Evolutionary conservation across 1,139 yeast genomes (phyloP).

Genomic region (Pichia cactophila): DNA sequence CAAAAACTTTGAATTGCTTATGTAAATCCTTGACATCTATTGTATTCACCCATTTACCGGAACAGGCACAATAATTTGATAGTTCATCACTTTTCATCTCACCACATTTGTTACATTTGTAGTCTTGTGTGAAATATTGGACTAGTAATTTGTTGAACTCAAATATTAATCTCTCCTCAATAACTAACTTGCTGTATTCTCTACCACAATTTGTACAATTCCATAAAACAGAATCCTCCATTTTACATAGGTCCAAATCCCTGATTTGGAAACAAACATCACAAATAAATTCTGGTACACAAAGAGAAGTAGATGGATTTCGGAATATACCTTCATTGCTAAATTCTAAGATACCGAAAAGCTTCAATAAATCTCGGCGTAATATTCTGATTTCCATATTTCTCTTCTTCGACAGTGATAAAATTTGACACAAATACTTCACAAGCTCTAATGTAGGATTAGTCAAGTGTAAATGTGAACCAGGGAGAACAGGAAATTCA

Average conservation of each 20-base stretch:
- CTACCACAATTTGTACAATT: slow-evolving; percentile 62
- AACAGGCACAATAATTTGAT: slow-evolving; percentile 74
- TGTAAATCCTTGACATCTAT: slow-evolving; percentile 40
- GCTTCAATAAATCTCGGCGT: slow-evolving; percentile 62
- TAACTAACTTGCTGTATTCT: slow-evolving; percentile 54
- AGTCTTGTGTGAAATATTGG: slow-evolving; percentile 71
- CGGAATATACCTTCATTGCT: slow-evolving; percentile 66
- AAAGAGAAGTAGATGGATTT: slow-evolving; percentile 68
- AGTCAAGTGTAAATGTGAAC: slow-evolving; percentile 50
- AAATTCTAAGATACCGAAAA: slow-evolving; percentile 80
- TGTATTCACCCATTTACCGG: slow-evolving; percentile 76
- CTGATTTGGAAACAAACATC: slow-evolving; percentile 67
- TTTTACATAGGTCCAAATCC: slow-evolving; percentile 80
- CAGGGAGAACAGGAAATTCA: slow-evolving; percentile 65
- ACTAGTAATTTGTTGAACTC: slow-evolving; percentile 50
- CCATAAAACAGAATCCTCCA: slow-evolving; percentile 47
- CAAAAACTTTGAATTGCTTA: slow-evolving; percentile 41
- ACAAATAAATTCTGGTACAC: slow-evolving; percentile 65
- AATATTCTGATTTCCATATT: slow-evolving; percentile 67
- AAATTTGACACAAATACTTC: slow-evolving; percentile 66
- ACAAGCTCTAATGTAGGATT: slow-evolving; percentile 79
- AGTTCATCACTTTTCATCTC: slow-evolving; percentile 61
- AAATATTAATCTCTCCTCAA: slow-evolving; percentile 74
- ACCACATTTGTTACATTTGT: slow-evolving; percentile 71
- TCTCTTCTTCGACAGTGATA: slow-evolving; percentile 57